A percentile compares a stretch with the other conserved stretches of the same genome.
Evolutionary conservation across 371 early-diverging fungal genomes (phyloP).

Genomic region (Mucor piriformis): DNA sequence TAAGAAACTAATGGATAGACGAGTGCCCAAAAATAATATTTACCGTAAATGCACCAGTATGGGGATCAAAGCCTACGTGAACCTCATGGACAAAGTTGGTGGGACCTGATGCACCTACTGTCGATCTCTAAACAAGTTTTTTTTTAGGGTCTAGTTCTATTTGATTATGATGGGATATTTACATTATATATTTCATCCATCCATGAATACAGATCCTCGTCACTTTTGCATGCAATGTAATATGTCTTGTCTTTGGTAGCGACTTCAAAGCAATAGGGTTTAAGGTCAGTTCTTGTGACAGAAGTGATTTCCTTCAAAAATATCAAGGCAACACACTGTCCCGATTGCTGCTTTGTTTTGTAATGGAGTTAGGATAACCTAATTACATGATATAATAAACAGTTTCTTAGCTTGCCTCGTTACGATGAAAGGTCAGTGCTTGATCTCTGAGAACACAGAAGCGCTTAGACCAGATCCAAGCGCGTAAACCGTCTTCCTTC

Average conservation of each 20-base stretch:
- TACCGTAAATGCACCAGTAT: conserved; percentile 92
- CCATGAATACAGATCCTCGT: conserved; percentile 97
- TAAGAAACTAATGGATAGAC: too few species aligned
- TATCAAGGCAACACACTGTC: conserved; percentile 72
- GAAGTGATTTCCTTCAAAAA: conserved; percentile 90
- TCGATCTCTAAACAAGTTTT: conserved; percentile 32
- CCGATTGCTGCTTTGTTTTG: conserved; percentile 41
- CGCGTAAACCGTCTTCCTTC: conserved; percentile 87
- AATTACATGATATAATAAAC: too few species aligned
- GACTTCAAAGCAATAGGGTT: conserved; percentile 91
- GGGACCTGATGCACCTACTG: conserved; percentile 86
- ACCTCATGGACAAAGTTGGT: conserved; percentile 95
- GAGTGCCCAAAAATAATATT: too few species aligned
- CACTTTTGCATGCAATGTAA: conserved; percentile 89
- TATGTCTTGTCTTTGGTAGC: conserved; percentile 88
- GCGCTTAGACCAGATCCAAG: conserved; percentile 94
- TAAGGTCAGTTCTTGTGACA: conserved; percentile 85
- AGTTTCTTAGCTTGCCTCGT: conserved; percentile 78
- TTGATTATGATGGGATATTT: too few species aligned
- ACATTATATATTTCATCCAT: conserved; percentile 94
- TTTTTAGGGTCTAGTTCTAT: too few species aligned
- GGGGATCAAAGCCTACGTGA: conserved; percentile 96
- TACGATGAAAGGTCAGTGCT: conserved; percentile 92
- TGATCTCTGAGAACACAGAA: conserved; percentile 88
- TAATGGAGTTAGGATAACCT: not conserved